These are phyloP conservation scores for Cardamine occulta DNA, from an alignment of 345 rosid species.

Conservation along the genomic window DNA sequence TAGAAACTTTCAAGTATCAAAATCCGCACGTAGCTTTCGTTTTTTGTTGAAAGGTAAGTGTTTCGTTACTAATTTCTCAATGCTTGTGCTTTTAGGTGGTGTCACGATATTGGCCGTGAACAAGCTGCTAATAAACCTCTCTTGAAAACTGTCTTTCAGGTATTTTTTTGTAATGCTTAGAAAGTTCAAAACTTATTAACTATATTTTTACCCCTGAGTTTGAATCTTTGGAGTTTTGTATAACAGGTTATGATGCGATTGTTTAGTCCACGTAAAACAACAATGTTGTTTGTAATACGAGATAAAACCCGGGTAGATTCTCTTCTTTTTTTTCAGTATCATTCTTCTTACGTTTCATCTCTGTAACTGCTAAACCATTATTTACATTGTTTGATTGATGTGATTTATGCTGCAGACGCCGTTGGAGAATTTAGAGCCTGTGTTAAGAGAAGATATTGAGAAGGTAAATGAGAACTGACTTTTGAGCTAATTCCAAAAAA, in stretches of 20 bases:
- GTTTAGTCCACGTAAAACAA: constrained; percentile 98
- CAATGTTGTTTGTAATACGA: constrained; percentile 92
- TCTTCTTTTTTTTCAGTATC: constrained; percentile 6
- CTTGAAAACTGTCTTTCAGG: constrained; percentile 97
- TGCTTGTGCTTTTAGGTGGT: constrained; percentile 69
- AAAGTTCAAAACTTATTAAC: constrained; percentile 2
- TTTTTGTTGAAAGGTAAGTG: background rate
- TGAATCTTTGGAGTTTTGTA: constrained; percentile 33
- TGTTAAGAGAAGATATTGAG: constrained; percentile 90
- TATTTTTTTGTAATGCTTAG: constrained; percentile 29
- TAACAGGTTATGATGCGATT: constrained; percentile 95
- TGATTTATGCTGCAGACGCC: constrained; percentile 66
- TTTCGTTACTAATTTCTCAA: constrained; percentile 2
- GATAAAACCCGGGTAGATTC: constrained; percentile 86
- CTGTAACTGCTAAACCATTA: constrained; percentile 27
- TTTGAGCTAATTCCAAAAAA: constrained; percentile 21
- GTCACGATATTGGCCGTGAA: constrained; percentile 99
- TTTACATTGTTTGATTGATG: constrained; percentile 1
- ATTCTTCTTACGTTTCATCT: constrained; percentile 4
- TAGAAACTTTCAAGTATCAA: constrained; percentile 10
- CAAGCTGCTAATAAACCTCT: constrained; percentile 99
- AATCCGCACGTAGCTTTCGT: background rate
- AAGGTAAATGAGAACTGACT: constrained; percentile 55
- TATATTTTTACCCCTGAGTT: constrained; percentile 6
- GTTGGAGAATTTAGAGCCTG: constrained; percentile 86